Evolutionary conservation across 257 asterid genomes (phyloP).

Genomic region (Solanum gracilifrons): DNA sequence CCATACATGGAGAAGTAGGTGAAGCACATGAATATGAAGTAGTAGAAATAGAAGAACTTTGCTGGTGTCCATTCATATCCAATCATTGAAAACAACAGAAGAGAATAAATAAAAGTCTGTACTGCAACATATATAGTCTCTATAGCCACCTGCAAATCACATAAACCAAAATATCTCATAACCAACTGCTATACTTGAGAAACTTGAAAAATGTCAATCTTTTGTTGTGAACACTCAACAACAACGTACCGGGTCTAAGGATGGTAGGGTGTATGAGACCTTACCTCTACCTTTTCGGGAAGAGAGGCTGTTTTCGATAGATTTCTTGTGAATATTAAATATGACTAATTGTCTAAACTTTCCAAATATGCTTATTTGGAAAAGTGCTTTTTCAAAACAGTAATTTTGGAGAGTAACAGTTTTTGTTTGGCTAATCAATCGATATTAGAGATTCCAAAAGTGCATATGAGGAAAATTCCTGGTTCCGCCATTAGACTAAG

Average conservation of each 20-base stretch:
- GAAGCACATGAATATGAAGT: constrained; percentile 84
- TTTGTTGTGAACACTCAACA: not conserved
- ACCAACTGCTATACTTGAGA: not conserved
- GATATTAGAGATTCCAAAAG: not conserved
- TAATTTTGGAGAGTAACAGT: not conserved
- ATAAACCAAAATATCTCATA: not conserved
- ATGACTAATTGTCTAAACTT: not conserved
- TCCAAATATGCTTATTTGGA: not conserved
- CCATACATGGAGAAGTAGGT: constrained; percentile 86
- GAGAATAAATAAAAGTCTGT: constrained; percentile 48
- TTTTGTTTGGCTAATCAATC: not conserved
- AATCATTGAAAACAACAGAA: constrained; percentile 72
- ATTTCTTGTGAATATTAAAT: not conserved
- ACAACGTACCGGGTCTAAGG: not conserved
- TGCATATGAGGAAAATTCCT: not conserved
- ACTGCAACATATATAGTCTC: constrained; percentile 69
- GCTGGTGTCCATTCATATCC: constrained; percentile 57
- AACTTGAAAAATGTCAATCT: not conserved
- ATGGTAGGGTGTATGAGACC: not conserved
- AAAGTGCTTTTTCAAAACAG: not conserved
- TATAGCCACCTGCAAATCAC: constrained; percentile 46
- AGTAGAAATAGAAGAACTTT: constrained; percentile 68
- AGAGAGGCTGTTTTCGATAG: not conserved
- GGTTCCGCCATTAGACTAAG: not conserved
- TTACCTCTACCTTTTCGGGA: not conserved